These are phyloP conservation scores for Pseudogymnoascus sp. DNA, from an alignment of 2,329 filamentous ascomycete species.

Conservation along the genomic window DNA sequence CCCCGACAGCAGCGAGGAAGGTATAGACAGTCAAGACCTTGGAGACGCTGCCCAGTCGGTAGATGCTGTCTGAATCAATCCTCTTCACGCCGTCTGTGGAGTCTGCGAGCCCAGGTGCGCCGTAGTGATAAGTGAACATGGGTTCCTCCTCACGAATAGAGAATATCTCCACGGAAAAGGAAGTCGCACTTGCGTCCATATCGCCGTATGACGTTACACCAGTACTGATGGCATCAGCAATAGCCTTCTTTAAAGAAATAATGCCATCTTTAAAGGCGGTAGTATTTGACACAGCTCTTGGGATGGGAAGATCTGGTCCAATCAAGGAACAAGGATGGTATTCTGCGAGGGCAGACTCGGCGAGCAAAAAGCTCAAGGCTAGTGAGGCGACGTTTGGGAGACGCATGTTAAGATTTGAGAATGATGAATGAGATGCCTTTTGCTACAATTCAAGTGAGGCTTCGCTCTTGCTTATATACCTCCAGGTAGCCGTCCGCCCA, in stretches of 20 bases:
- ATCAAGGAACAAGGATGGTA: not conserved
- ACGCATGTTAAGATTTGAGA: not conserved
- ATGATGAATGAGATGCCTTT: not conserved
- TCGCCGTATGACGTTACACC: not conserved
- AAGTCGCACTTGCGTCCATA: constrained; percentile 21
- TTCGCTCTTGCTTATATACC: not conserved
- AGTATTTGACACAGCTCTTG: not conserved
- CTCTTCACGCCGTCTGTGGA: constrained; percentile 28
- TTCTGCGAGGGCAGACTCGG: not conserved
- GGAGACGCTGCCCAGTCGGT: constrained; percentile 37
- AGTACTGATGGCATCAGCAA: not conserved
- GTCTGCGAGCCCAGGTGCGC: constrained; percentile 25
- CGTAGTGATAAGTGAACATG: constrained; percentile 31
- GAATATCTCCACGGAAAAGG: constrained; percentile 35
- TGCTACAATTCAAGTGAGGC: not conserved
- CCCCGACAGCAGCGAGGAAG: constrained; percentile 36
- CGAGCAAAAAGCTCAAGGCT: not conserved
- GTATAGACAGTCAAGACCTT: constrained; percentile 39
- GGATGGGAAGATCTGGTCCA: not conserved
- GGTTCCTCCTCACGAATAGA: constrained; percentile 28
- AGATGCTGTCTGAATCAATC: constrained; percentile 36
- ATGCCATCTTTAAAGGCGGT: not conserved
- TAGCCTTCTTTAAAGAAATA: not conserved
- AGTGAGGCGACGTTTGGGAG: not conserved
- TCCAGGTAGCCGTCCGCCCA: not conserved